Evolutionary conservation across 1,284 basidiomycete genomes (phyloP).

Genomic region (Melampsora abietis-canadensis): DNA sequence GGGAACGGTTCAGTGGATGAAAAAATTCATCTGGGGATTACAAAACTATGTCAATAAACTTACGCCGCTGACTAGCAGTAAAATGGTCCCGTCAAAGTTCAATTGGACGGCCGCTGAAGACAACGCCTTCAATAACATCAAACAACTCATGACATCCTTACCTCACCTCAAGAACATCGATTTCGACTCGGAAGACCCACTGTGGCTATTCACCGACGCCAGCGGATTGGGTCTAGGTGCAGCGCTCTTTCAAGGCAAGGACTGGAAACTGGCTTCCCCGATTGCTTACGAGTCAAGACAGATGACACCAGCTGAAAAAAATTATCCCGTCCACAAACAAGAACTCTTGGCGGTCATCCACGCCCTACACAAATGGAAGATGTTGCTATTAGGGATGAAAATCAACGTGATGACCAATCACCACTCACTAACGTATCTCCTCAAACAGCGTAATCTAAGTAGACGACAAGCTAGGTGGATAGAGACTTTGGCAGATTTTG

Average conservation of each 20-base stretch:
- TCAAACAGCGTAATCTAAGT: conserved; percentile 54
- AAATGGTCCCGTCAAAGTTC: background rate
- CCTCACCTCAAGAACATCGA: conserved; percentile 53
- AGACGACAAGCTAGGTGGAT: conserved; percentile 54
- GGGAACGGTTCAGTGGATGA: too few species aligned
- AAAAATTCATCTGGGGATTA: conserved; percentile 7
- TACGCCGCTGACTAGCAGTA: conserved; percentile 8
- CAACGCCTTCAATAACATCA: conserved; percentile 53
- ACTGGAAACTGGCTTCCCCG: conserved; percentile 29
- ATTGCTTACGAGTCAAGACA: conserved; percentile 44
- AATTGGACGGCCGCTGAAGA: conserved; percentile 28
- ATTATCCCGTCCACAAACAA: conserved; percentile 45
- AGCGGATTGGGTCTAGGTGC: conserved; percentile 33
- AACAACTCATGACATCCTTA: conserved; percentile 50
- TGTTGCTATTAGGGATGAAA: conserved; percentile 47
- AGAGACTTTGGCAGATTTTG: conserved; percentile 54
- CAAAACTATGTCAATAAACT: conserved; percentile 3
- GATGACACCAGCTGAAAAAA: conserved; percentile 42
- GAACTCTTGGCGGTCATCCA: conserved; percentile 44
- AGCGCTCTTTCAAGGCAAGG: conserved; percentile 39
- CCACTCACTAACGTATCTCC: conserved; percentile 55
- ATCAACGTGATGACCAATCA: conserved; percentile 57
- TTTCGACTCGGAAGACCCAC: conserved; percentile 46
- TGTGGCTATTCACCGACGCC: conserved; percentile 43
- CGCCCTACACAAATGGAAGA: conserved; percentile 44